Conservation (phyloP, 2,329 filamentous ascomycete genomes). For the Penicillium sp. region DNA sequence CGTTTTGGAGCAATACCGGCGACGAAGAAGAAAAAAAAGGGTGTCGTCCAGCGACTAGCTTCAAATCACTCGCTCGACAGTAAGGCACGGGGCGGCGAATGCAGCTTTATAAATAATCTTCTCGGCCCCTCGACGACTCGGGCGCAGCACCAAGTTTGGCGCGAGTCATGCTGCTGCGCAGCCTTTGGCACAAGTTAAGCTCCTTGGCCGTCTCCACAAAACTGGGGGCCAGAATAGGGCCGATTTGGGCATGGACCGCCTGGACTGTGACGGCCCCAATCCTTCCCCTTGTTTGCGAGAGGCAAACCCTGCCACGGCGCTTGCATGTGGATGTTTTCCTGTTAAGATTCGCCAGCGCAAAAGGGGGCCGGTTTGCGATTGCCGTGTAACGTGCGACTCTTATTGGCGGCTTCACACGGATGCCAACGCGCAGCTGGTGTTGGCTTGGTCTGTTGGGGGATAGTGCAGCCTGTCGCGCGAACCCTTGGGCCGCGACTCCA, state of each 20-base stretch:
- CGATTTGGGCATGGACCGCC: not conserved
- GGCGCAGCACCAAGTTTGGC: not conserved
- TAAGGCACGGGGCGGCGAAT: too few species aligned
- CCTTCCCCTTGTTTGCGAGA: slow-evolving; percentile 21
- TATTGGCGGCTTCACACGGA: not conserved
- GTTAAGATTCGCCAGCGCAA: not conserved
- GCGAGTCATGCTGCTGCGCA: not conserved
- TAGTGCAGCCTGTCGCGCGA: not conserved
- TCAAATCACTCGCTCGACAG: not conserved
- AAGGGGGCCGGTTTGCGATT: not conserved
- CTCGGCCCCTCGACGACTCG: slow-evolving; percentile 7
- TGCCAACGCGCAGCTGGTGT: not conserved
- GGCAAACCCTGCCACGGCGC: not conserved
- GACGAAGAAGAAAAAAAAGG: not conserved
- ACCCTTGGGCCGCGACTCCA: not conserved
- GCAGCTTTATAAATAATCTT: not conserved
- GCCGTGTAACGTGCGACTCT: not conserved
- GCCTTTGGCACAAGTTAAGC: not conserved
- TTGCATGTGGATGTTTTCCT: not conserved
- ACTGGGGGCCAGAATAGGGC: not conserved
- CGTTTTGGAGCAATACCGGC: too few species aligned
- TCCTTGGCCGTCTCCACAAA: not conserved
- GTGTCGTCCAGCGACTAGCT: not conserved
- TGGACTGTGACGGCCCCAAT: not conserved
- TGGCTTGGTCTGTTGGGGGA: not conserved